Conservation (phyloP, 148 eudicot species). For the Beta vulgaris region DNA sequence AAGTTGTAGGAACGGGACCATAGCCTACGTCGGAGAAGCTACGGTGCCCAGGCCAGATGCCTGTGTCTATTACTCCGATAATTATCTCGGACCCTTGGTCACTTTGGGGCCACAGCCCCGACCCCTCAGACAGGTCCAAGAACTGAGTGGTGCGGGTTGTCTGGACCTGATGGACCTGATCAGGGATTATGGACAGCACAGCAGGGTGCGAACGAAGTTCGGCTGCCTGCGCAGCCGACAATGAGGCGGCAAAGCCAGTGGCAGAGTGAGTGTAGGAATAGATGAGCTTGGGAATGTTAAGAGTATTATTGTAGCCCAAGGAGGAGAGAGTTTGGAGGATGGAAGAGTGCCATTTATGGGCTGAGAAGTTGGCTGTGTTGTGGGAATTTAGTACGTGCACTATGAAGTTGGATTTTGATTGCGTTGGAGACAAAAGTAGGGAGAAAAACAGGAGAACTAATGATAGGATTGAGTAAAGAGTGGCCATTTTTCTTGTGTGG, state of each 20-base stretch:
- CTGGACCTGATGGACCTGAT: conserved; percentile 46
- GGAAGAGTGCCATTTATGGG: conserved; percentile 54
- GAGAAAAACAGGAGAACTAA: not conserved
- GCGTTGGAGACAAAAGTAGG: not conserved
- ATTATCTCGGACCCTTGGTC: conserved; percentile 54
- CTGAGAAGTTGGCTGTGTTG: conserved; percentile 41
- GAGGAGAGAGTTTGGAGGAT: conserved; percentile 47
- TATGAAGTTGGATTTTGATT: conserved; percentile 44
- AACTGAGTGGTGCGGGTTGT: conserved; percentile 75
- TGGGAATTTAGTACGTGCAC: conserved; percentile 55
- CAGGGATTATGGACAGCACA: conserved; percentile 53
- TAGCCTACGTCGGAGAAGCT: conserved; percentile 65
- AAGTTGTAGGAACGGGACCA: conserved; percentile 45
- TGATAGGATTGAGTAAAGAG: too few relatives aligned
- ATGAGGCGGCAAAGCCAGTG: conserved; percentile 65
- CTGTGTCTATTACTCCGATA: too few relatives aligned
- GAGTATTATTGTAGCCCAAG: too few relatives aligned
- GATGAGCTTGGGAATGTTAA: conserved; percentile 61
- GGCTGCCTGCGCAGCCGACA: conserved; percentile 42
- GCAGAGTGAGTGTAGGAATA: conserved; percentile 63
- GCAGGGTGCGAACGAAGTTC: conserved; percentile 41
- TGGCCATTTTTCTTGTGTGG: too few relatives aligned
- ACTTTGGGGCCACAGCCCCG: too few relatives aligned
- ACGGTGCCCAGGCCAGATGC: conserved; percentile 62
- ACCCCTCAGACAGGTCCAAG: too few relatives aligned